Evolutionary conservation across 148 eudicot species (phyloP).

Genomic region (Chenopodium berlandieri): DNA sequence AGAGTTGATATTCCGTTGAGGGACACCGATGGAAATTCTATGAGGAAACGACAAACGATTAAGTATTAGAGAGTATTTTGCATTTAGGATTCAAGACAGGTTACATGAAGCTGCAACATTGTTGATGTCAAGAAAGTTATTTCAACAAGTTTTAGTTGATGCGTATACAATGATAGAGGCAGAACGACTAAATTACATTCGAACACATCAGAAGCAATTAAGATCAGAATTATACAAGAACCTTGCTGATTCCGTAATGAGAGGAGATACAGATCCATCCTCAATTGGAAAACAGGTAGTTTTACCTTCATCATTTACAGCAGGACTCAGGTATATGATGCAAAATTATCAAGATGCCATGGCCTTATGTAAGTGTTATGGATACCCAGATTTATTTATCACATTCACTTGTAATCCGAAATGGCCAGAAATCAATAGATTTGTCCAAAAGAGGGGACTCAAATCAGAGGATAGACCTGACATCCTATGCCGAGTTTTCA

Average conservation of each 20-base stretch:
- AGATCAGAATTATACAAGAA: not conserved
- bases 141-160: constrained; percentile 11
- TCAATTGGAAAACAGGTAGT: not conserved
- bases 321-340: not conserved
- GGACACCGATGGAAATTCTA: not conserved
- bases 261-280: constrained; percentile 1
- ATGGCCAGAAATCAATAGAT: too few relatives aligned
- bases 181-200: not conserved
- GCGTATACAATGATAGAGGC: not conserved
- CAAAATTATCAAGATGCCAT: constrained; percentile 6
- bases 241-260: not conserved
- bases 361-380: constrained; percentile 1
- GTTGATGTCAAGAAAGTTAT: not conserved
- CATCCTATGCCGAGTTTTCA: too few relatives aligned
- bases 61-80: not conserved
- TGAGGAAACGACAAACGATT: not conserved
- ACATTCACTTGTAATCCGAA: too few relatives aligned
- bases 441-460: too few relatives aligned
- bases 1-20: not conserved
- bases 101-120: not conserved
- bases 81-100: not conserved
- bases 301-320: not conserved
- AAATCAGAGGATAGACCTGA: too few relatives aligned
- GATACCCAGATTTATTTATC: not conserved
- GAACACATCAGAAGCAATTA: not conserved